Conservation (phyloP, 2,329 filamentous ascomycete genomes). For the Ustulina deusta region DNA sequence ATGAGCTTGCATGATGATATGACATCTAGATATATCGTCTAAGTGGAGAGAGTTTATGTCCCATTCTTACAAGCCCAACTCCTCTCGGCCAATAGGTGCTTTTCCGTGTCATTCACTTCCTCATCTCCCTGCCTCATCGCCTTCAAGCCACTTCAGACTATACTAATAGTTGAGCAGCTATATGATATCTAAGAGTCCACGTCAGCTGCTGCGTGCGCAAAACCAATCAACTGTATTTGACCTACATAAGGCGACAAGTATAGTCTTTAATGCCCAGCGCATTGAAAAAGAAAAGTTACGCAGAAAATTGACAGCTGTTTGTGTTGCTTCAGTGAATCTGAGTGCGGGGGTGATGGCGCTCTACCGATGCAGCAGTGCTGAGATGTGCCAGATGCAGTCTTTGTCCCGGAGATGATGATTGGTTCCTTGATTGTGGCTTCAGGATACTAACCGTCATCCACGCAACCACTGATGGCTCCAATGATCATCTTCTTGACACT, state of each 20-base stretch:
- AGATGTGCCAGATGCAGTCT: not conserved
- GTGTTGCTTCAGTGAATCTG: not conserved
- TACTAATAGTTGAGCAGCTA: not conserved
- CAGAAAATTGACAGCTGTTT: not conserved
- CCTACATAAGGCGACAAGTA: not conserved
- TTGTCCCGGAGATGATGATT: not conserved
- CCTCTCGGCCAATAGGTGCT: not conserved
- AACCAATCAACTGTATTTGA: conserved; percentile 3
- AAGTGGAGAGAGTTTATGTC: not conserved
- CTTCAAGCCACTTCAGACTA: not conserved
- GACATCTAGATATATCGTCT: not conserved
- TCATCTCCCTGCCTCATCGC: not conserved
- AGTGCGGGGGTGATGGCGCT: not conserved
- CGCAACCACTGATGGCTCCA: not conserved
- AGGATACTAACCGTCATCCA: not conserved
- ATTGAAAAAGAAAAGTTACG: conserved; percentile 6
- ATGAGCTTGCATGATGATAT: not conserved
- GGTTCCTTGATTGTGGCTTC: not conserved
- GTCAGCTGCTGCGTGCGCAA: not conserved
- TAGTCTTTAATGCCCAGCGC: not conserved
- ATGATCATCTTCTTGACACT: conserved; percentile 18
- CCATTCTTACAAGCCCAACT: not conserved
- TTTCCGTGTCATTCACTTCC: not conserved
- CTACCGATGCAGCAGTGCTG: not conserved
- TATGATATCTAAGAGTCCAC: conserved; percentile 3